Evolutionary conservation across 73 alveolate genomes (phyloP), one percentile per base, ranked within the genome.

Genomic region (Loxodes magnus): DNA sequence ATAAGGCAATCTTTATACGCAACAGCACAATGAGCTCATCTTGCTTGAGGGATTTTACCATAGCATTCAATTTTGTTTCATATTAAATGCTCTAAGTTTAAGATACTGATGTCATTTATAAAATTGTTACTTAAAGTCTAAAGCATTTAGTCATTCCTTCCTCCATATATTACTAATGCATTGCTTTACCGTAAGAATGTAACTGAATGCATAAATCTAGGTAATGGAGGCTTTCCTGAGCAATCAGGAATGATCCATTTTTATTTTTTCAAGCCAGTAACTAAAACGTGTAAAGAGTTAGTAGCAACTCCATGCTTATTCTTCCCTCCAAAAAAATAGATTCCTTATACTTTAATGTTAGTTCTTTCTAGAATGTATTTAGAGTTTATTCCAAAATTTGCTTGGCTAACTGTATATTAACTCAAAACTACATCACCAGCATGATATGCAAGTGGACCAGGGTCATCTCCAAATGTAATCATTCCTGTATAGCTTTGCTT

Each of bases 241-340:
- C 22, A 21, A 7, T 51, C 63, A 7, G 67, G 61, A 33, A n/a
- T 20, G 16, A 22, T 24, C 78, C 78, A 64, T 16, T 52, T 29
- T 10, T 53, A 44, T 1, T 61, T 39, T 38, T 64, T 64, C 12
- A 9, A 16, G 22, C 78, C 78, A 3, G 43, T 42, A 30, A 38
- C 55, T 9, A 64, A 27, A 26, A 64, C 35, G 25, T 53, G 59
- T 1, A 64, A 55, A 14, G 14, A 10, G 23, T 64, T 64, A 22
- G 35, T 9, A 4, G 70, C 62, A 14, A 64, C 51, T 3, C 64
- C 78, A 53, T 64, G 56, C 5, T 52, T 43, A 27, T 58, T 33
- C 28, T 54, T 64, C n/a, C 78, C 78, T 14, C 78, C 78, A 33
- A 64, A 64, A 56, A 53, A 64, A 38, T 64, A 64, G 3, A 64